Conservation (phyloP, 2,329 filamentous ascomycete genomes). For the Podosphaera fusca region DNA sequence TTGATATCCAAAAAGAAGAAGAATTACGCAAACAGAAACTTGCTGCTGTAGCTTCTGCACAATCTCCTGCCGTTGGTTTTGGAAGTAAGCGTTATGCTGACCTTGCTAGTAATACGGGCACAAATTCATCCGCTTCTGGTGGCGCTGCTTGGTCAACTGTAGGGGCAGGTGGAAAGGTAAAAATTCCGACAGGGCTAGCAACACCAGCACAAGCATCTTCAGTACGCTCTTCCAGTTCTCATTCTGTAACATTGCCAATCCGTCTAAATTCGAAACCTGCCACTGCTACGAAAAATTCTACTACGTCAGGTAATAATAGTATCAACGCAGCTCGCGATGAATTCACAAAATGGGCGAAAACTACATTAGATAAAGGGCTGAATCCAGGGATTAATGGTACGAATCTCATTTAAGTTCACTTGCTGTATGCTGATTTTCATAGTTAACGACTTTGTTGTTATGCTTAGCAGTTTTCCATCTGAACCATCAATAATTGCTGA, state of each 20-base stretch:
- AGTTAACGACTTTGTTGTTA: slow-evolving; percentile 51
- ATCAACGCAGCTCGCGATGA: slow-evolving; percentile 49
- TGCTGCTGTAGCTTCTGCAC: slow-evolving; percentile 22
- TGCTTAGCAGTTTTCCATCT: slow-evolving; percentile 50
- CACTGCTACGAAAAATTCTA: slow-evolving; percentile 24
- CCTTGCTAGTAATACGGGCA: slow-evolving; percentile 52
- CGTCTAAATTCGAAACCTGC: slow-evolving; percentile 25
- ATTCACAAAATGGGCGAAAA: slow-evolving; percentile 78
- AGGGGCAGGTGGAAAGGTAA: slow-evolving; percentile 78
- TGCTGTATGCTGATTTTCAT: slow-evolving; percentile 16
- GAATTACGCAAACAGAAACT: slow-evolving; percentile 60
- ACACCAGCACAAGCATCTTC: slow-evolving; percentile 22
- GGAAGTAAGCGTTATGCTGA: slow-evolving; percentile 81
- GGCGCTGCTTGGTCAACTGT: slow-evolving; percentile 77
- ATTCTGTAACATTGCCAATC: slow-evolving; percentile 6
- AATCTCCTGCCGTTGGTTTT: slow-evolving; percentile 19
- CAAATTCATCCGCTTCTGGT: slow-evolving; percentile 21
- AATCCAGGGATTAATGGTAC: slow-evolving; percentile 44
- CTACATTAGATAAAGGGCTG: slow-evolving; percentile 53
- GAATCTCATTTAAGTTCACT: slow-evolving; percentile 5
- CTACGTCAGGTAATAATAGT: slow-evolving; percentile 19
- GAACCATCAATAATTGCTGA: slow-evolving; percentile 72
- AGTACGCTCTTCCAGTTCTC: slow-evolving; percentile 17
- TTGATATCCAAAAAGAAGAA: slow-evolving; percentile 92
- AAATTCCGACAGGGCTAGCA: slow-evolving; percentile 40